These are phyloP conservation scores for Neurospora sp. DNA, from an alignment of 495 filamentous ascomycete genomes.

Conservation along the genomic window DNA sequence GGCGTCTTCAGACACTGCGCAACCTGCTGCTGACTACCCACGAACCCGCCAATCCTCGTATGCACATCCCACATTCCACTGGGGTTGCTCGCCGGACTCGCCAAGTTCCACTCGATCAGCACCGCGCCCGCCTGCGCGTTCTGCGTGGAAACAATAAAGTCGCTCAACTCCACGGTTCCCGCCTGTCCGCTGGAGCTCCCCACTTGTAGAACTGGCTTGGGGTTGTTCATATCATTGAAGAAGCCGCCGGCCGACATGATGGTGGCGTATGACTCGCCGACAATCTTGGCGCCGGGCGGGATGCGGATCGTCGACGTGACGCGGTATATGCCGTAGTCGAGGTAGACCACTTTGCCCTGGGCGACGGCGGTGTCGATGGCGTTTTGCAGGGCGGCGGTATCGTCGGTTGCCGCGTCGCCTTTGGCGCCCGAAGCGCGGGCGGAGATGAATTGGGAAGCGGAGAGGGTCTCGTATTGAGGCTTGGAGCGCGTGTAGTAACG, in stretches of 20 bases:
- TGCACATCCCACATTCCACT: conserved; percentile 87
- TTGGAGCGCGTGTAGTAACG: conserved; percentile 45
- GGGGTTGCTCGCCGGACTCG: conserved; percentile 46
- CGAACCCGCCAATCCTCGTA: conserved; percentile 68
- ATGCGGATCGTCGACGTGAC: conserved; percentile 55
- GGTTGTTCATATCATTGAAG: conserved; percentile 63
- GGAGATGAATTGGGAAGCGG: conserved; percentile 47
- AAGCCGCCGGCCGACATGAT: conserved; percentile 69
- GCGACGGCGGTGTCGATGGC: conserved; percentile 51
- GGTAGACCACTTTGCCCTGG: conserved; percentile 48
- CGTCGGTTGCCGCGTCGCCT: conserved; percentile 66
- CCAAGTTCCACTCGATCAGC: conserved; percentile 80
- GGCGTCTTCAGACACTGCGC: conserved; percentile 61
- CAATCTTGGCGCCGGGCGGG: conserved; percentile 55
- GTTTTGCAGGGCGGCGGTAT: conserved; percentile 50
- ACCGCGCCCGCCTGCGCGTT: conserved; percentile 72
- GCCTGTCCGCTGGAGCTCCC: conserved; percentile 62
- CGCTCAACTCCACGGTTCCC: conserved; percentile 70
- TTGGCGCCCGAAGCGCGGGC: conserved; percentile 55
- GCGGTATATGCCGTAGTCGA: conserved; percentile 51
- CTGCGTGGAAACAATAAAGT: conserved; percentile 65
- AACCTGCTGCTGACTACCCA: conserved; percentile 67
- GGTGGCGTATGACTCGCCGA: conserved; percentile 79
- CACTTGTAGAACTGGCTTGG: conserved; percentile 59
- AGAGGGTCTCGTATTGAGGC: conserved; percentile 47